phyloP scores from a whole-genome alignment of 1,139 yeast genomes.

The Blastobotrys arbuscula region DNA sequence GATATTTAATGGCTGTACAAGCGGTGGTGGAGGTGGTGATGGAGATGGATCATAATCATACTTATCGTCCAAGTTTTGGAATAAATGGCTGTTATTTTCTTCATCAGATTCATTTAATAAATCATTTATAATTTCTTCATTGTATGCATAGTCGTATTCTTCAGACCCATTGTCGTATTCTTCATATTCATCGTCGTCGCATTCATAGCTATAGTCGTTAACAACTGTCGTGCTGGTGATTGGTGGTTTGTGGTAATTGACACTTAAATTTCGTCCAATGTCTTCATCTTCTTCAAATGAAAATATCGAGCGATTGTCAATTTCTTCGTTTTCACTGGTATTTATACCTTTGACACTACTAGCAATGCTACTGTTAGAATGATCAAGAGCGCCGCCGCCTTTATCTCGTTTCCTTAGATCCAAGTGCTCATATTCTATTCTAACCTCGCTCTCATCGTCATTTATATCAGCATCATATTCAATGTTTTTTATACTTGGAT shows the following conservation, averaged over 20 bases:
- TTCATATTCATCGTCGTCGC: constrained; percentile 25
- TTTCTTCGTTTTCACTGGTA: not conserved
- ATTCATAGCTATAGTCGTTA: not conserved
- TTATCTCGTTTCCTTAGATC: not conserved
- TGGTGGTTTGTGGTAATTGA: constrained; percentile 29
- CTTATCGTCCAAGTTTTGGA: constrained; percentile 6
- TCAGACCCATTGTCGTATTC: constrained; percentile 18
- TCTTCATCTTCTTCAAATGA: constrained; percentile 28
- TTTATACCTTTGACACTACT: not conserved
- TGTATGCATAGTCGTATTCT: constrained; percentile 4
- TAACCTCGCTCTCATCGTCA: not conserved
- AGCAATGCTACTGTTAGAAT: not conserved
- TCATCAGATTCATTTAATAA: constrained; percentile 10
- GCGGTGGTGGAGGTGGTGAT: constrained; percentile 1
- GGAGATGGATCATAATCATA: not conserved
- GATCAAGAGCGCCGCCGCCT: no score
- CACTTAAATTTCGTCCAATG: constrained; percentile 28
- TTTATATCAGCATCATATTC: not conserved
- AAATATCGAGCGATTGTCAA: constrained; percentile 23
- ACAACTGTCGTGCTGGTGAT: constrained; percentile 1
- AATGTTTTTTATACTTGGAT: not conserved
- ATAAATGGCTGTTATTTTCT: constrained; percentile 12
- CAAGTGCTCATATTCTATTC: not conserved
- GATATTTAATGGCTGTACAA: constrained; percentile 4
- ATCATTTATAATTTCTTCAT: not conserved